A percentile compares a stretch with the other conserved stretches of the same genome.
Evolutionary conservation across 805 yeast species (phyloP).

Genomic region (Scheffersomyces ergatensis): DNA sequence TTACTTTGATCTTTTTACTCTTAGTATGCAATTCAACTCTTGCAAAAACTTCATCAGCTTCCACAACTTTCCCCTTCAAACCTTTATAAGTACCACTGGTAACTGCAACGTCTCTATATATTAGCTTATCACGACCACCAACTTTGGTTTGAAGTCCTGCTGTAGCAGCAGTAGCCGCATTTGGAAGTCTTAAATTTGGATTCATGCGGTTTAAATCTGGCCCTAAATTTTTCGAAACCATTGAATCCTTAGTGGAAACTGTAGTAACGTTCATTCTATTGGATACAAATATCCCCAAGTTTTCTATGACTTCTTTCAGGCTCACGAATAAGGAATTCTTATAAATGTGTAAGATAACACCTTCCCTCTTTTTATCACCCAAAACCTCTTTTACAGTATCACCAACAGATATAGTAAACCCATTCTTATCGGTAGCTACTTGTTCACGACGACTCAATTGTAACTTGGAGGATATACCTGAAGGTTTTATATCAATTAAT

Average conservation of each 20-base stretch:
- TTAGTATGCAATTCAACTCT: slow-evolving; percentile 93
- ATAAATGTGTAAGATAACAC: slow-evolving; percentile 82
- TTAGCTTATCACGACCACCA: slow-evolving; percentile 77
- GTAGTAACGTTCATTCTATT: slow-evolving; percentile 76
- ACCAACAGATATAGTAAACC: slow-evolving; percentile 82
- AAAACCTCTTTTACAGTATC: slow-evolving; percentile 83
- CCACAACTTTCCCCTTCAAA: slow-evolving; percentile 87
- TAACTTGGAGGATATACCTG: slow-evolving; percentile 78
- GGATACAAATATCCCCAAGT: slow-evolving; percentile 87
- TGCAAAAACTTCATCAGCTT: slow-evolving; percentile 88
- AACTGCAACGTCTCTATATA: slow-evolving; percentile 83
- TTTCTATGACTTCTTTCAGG: slow-evolving; percentile 75
- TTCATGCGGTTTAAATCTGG: slow-evolving; percentile 84
- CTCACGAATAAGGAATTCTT: slow-evolving; percentile 76
- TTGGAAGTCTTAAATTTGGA: slow-evolving; percentile 70
- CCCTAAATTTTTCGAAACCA: slow-evolving; percentile 50
- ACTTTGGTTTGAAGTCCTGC: slow-evolving; percentile 46
- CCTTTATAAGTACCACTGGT: slow-evolving; percentile 95
- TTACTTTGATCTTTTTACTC: slow-evolving; percentile 81
- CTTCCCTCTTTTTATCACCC: slow-evolving; percentile 75
- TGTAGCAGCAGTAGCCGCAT: slow-evolving; percentile 33
- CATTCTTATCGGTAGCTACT: slow-evolving; percentile 82
- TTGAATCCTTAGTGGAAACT: slow-evolving; percentile 77
- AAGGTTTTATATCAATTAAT: slow-evolving; percentile 65
- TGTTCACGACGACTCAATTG: slow-evolving; percentile 63